Conservation (phyloP, 2,329 filamentous ascomycete genomes). For the Xylaria digitata region DNA sequence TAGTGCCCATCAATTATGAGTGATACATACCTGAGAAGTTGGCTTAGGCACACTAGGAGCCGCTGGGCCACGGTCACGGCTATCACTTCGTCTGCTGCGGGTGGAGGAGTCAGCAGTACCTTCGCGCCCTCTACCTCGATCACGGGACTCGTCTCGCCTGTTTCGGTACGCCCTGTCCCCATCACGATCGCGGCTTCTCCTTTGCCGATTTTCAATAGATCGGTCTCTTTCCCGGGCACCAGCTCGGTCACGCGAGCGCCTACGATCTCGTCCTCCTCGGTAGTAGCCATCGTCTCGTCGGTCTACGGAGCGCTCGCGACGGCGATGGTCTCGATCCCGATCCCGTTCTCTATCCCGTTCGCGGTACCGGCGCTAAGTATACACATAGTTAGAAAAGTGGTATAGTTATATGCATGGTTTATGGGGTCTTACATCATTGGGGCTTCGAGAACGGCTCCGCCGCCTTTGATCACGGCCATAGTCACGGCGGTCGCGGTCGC, state of each 20-base stretch:
- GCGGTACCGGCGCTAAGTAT: constrained; percentile 67
- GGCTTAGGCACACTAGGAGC: constrained; percentile 60
- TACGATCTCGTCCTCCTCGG: constrained; percentile 68
- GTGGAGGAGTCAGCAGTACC: constrained; percentile 77
- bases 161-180: constrained; percentile 70
- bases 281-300: constrained; percentile 72
- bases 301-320: constrained; percentile 77
- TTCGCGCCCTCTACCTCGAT: constrained; percentile 72
- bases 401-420: constrained; percentile 25
- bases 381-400: constrained; percentile 55
- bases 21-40: constrained; percentile 67
- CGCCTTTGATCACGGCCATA: constrained; percentile 57
- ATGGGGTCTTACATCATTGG: constrained; percentile 65
- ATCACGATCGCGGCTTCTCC: constrained; percentile 70
- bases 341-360: constrained; percentile 56
- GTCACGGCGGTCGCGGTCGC: constrained; percentile 60
- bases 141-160: constrained; percentile 79
- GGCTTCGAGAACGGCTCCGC: constrained; percentile 71
- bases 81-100: constrained; percentile 74
- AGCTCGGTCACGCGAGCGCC: constrained; percentile 71
- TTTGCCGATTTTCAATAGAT: constrained; percentile 67
- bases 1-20: neutral
- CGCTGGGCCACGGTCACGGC: constrained; percentile 64
- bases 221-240: constrained; percentile 64
- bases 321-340: constrained; percentile 68